Evolutionary conservation across 139 green algal species (phyloP).

Genomic region (Medakamo hakoo): DNA sequence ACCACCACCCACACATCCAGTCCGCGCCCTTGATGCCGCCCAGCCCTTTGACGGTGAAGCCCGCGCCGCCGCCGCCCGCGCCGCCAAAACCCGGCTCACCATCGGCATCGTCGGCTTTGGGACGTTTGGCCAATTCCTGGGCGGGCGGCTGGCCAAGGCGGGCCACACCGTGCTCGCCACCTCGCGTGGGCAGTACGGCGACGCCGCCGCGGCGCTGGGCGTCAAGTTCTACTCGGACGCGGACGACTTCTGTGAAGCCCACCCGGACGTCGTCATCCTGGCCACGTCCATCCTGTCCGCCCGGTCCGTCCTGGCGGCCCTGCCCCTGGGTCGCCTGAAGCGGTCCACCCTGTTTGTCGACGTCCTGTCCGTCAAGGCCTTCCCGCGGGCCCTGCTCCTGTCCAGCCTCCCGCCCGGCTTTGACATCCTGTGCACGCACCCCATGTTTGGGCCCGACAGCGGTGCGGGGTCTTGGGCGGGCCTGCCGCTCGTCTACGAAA

Average conservation of each 20-base stretch:
- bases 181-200: conserved; percentile 58
- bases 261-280: conserved; percentile 93
- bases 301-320: conserved; percentile 30
- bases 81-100: conserved; percentile 35
- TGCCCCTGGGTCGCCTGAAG: conserved; percentile 78
- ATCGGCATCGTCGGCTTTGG: conserved; percentile 96
- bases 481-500: conserved; percentile 81
- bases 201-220: conserved; percentile 51
- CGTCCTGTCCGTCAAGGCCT: conserved; percentile 95
- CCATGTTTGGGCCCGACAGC: conserved; percentile 97
- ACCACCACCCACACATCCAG: no score
- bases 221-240: conserved; percentile 70
- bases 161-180: conserved; percentile 77
- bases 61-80: conserved; percentile 18
- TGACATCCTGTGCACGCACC: conserved; percentile 98
- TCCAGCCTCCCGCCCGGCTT: conserved; percentile 45
- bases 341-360: conserved; percentile 93
- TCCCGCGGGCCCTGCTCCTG: conserved; percentile 85
- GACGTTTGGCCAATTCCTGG: conserved; percentile 97
- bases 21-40: conserved; percentile 64
- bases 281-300: conserved; percentile 75
- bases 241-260: conserved; percentile 93
- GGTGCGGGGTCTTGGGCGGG: conserved; percentile 66
- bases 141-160: conserved; percentile 56
- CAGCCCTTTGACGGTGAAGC: conserved; percentile 75